Percentiles rank a stretch among this genome's conserved stretches.
These are phyloP conservation scores for Adansonia grandidieri DNA, from an alignment of 441 rosid species.

Conservation along the genomic window DNA sequence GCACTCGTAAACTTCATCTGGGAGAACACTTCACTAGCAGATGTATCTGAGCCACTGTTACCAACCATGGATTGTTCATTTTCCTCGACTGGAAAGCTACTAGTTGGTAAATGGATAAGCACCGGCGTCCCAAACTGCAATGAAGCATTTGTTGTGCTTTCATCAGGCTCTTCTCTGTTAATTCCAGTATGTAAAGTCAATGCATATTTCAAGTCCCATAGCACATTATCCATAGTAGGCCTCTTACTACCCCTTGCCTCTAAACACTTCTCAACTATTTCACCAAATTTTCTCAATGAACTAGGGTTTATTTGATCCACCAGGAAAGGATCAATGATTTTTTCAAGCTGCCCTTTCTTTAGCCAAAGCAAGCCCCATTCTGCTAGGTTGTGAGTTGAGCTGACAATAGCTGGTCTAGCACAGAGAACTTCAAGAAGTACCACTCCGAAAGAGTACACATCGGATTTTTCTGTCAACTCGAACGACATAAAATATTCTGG, in stretches of 20 bases:
- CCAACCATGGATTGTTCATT: not conserved
- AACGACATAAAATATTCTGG: conserved; percentile 8
- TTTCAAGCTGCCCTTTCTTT: conserved; percentile 41
- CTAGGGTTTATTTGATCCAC: conserved; percentile 36
- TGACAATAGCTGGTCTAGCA: conserved; percentile 42
- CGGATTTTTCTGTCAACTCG: conserved; percentile 33
- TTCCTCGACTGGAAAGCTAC: conserved; percentile 10
- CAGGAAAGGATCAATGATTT: conserved; percentile 43
- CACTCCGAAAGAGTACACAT: conserved; percentile 25
- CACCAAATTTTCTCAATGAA: conserved; percentile 48
- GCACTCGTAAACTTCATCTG: not conserved
- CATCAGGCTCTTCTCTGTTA: conserved; percentile 33
- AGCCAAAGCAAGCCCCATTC: conserved; percentile 49
- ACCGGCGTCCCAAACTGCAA: conserved; percentile 8
- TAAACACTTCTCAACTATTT: conserved; percentile 52
- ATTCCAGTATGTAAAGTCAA: conserved; percentile 32
- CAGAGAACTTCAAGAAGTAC: conserved; percentile 30
- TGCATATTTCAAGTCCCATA: conserved; percentile 49
- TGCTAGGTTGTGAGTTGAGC: conserved; percentile 35
- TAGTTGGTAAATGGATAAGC: conserved; percentile 23
- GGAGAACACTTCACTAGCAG: conserved; percentile 18
- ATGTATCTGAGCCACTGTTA: not conserved
- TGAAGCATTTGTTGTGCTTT: conserved; percentile 31
- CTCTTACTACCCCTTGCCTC: conserved; percentile 36
- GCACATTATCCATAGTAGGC: conserved; percentile 50